Evolutionary conservation across 139 green algal genomes (phyloP), one percentile per base, ranked within the genome.

Genomic region (Micractinium sp.): DNA sequence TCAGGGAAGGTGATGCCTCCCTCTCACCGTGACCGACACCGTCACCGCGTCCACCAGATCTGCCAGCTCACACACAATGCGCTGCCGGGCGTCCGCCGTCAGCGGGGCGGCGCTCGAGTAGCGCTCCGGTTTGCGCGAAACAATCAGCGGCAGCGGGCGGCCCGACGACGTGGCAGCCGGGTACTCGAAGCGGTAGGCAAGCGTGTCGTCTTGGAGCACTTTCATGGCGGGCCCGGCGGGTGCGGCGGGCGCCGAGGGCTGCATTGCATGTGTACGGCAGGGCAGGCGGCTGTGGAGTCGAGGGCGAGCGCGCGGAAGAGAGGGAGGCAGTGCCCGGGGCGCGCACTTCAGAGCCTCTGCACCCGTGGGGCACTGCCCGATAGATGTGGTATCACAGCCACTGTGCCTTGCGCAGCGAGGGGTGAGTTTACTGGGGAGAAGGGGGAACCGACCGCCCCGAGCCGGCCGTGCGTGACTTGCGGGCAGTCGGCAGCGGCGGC

Each of bases 131-230:
- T 87, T 87, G 20, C 95, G 89, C 16, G 89, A 92, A 1, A 93
- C 41, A 0, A 96, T 67, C 84, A 98, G 92, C 14, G 89, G 88
- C 36, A 96, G 80, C 27, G 84, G 74, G 79, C 91, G 90, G 22
- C 94, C 92, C 29, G 78, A 90, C 0, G 81, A 75, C n/a, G 91
- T 95, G 36, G 81, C 31, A 1, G 89, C 78, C 18, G 96, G 96
- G 91, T 98, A 98, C 7, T 93, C 20, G 85, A 97, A 98, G 53
- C 86, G 67, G 88, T 98, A 98, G 13, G 96, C 96, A 29, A 98
- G 92, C 7, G 87, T 96, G 60, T 80, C 56, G 79, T 98, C 94
- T 2, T 82, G 83, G 47, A 98, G 60, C 29, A 16, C 20, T 29
- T 82, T 86, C 60, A 91, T 87, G 1, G 22, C 35, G n/a, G 36